Percentiles rank a stretch among this genome's conserved stretches.
Evolutionary conservation across 208 protist genomes (phyloP).

Genomic region (Trypanosoma mega): DNA sequence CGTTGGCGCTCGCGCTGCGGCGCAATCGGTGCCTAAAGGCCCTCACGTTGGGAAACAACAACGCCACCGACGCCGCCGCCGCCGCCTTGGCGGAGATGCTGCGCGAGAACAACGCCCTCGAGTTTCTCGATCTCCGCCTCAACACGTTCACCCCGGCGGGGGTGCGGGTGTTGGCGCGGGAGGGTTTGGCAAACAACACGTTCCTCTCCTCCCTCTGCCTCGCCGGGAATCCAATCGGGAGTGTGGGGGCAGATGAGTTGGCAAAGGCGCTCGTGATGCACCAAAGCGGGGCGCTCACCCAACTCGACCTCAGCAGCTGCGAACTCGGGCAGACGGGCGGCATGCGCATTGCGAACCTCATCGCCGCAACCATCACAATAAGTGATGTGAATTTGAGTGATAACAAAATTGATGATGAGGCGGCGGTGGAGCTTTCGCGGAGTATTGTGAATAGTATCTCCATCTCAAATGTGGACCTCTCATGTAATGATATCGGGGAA

Average conservation of each 20-base stretch:
- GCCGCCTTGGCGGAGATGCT: conserved; percentile 68
- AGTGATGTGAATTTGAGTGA: conserved; percentile 76
- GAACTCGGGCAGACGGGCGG: conserved; percentile 57
- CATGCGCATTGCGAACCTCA: conserved; percentile 65
- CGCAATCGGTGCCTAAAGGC: conserved; percentile 57
- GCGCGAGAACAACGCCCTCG: conserved; percentile 62
- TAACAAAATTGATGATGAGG: conserved; percentile 84
- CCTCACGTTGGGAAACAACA: conserved; percentile 80
- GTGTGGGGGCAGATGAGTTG: conserved; percentile 65
- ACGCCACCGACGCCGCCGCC: conserved; percentile 68
- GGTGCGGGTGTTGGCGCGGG: conserved; percentile 41
- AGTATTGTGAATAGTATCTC: conserved; percentile 66
- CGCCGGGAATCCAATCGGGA: conserved; percentile 72
- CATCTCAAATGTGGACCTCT: conserved; percentile 64
- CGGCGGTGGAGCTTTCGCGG: conserved; percentile 54
- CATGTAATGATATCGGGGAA: conserved; percentile 72
- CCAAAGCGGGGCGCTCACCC: conserved; percentile 49
- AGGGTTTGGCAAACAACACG: conserved; percentile 73
- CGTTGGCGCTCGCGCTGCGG: conserved; percentile 52
- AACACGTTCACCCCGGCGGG: conserved; percentile 69
- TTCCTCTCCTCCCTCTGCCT: conserved; percentile 52
- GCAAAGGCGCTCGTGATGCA: conserved; percentile 49
- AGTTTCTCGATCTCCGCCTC: conserved; percentile 73
- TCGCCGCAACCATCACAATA: conserved; percentile 60
- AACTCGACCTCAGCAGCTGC: conserved; percentile 76